These are phyloP conservation scores for Hypoxylon cercidicola DNA, from an alignment of 495 filamentous ascomycete genomes.

Conservation along the genomic window DNA sequence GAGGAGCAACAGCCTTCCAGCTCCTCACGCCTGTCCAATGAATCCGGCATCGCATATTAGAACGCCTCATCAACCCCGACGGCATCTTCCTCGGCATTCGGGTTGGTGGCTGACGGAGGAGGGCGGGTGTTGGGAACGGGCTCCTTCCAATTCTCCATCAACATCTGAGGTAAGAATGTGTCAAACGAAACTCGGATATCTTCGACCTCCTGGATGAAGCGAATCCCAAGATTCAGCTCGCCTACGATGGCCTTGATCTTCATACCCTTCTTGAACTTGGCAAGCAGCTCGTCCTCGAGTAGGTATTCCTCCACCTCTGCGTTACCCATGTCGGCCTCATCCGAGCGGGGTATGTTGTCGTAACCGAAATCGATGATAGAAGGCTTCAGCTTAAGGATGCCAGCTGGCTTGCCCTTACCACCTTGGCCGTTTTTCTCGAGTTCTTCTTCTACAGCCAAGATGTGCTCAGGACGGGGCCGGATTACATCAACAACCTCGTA, in stretches of 20 bases:
- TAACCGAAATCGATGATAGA: conserved; percentile 52
- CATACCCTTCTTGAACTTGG: conserved; percentile 74
- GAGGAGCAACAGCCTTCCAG: background rate
- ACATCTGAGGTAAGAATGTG: conserved; percentile 74
- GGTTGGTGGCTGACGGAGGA: conserved; percentile 46
- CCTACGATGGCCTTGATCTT: conserved; percentile 75
- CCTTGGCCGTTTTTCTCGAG: conserved; percentile 35
- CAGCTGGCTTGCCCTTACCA: conserved; percentile 49
- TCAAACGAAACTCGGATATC: conserved; percentile 67
- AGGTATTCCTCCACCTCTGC: conserved; percentile 62
- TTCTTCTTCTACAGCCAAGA: conserved; percentile 37
- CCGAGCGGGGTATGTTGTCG: conserved; percentile 50
- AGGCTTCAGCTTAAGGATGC: conserved; percentile 49
- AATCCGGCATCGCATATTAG: background rate
- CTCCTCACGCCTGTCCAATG: background rate
- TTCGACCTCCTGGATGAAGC: conserved; percentile 68
- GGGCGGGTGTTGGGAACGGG: conserved; percentile 55
- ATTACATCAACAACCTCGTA: conserved; percentile 36
- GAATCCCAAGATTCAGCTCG: conserved; percentile 68
- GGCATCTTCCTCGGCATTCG: conserved; percentile 33
- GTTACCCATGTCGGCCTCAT: conserved; percentile 43
- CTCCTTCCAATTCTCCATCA: conserved; percentile 73
- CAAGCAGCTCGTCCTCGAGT: conserved; percentile 72
- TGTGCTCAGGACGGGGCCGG: conserved; percentile 24
- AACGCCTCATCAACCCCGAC: conserved; percentile 20